These are phyloP conservation scores for Hanseniaspora clermontiae DNA, from an alignment of 805 yeast species.

Conservation along the genomic window DNA sequence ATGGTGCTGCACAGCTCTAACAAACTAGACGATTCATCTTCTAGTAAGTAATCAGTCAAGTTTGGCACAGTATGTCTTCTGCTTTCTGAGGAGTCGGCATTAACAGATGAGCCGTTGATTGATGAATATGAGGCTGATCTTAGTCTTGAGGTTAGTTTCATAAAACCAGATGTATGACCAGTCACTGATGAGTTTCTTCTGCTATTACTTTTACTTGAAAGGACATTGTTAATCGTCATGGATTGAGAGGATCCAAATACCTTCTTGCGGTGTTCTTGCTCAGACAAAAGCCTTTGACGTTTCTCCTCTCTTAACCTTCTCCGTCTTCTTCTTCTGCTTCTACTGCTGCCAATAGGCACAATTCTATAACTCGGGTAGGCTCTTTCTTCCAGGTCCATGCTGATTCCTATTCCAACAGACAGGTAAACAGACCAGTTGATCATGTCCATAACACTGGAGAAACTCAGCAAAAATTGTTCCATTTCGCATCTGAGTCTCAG, in stretches of 20 bases:
- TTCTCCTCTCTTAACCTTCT: conserved; percentile 10
- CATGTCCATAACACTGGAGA: conserved; percentile 49
- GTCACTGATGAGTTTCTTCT: neutral
- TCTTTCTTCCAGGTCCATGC: conserved; percentile 63
- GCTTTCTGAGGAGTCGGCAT: neutral
- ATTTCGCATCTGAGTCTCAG: conserved; percentile 69
- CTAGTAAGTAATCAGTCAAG: neutral
- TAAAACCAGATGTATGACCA: neutral
- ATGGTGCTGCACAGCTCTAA: conserved; percentile 7
- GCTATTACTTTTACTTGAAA: too few relatives aligned
- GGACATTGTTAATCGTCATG: too few relatives aligned
- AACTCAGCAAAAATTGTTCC: conserved; percentile 65
- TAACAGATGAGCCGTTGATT: neutral
- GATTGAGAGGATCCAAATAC: too few relatives aligned
- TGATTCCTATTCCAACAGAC: conserved; percentile 62
- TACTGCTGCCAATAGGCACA: conserved; percentile 63
- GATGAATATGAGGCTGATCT: conserved; percentile 7
- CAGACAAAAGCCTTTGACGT: neutral
- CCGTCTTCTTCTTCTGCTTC: conserved; percentile 25
- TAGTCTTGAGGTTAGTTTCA: conserved; percentile 7
- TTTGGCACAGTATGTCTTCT: conserved; percentile 4
- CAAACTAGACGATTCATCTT: conserved; percentile 9
- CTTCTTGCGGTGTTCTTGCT: neutral
- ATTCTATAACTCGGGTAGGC: conserved; percentile 65
- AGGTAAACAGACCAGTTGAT: conserved; percentile 68